Conservation (phyloP, 2,329 filamentous ascomycete genomes). For the Fusarium chaquense region DNA sequence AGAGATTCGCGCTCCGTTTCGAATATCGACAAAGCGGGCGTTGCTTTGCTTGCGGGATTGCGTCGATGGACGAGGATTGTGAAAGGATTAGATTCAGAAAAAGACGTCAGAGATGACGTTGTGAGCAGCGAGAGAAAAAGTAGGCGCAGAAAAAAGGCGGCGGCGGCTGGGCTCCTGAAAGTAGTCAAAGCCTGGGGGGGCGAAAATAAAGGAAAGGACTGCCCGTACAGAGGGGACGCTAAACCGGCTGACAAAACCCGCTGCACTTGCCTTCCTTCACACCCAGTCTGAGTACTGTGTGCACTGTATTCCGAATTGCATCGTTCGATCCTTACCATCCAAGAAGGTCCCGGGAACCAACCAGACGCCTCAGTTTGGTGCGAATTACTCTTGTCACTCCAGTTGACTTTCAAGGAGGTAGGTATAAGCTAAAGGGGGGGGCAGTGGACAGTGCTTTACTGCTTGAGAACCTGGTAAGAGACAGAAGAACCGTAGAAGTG, state of each 20-base stretch:
- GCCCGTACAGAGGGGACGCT: slow-evolving; percentile 25
- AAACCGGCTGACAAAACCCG: slow-evolving; percentile 41
- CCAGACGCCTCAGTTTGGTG: slow-evolving; percentile 9
- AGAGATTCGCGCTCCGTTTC: slow-evolving; percentile 40
- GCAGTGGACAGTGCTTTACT: slow-evolving; percentile 13
- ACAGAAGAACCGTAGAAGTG: slow-evolving; percentile 26
- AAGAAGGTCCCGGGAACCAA: slow-evolving; percentile 34
- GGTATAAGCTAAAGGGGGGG: background rate
- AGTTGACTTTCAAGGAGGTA: slow-evolving; percentile 8
- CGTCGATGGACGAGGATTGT: slow-evolving; percentile 51
- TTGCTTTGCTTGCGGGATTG: slow-evolving; percentile 49
- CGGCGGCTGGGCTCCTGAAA: slow-evolving; percentile 50
- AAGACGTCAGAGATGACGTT: slow-evolving; percentile 65
- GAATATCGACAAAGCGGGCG: slow-evolving; percentile 44
- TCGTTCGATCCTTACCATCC: slow-evolving; percentile 46
- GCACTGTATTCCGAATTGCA: slow-evolving; percentile 44
- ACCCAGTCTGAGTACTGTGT: slow-evolving; percentile 13
- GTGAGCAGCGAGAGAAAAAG: slow-evolving; percentile 52
- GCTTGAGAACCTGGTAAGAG: slow-evolving; percentile 14
- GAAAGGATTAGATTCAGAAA: slow-evolving; percentile 55
- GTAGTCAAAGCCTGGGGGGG: slow-evolving; percentile 37
- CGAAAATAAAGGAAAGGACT: slow-evolving; percentile 36
- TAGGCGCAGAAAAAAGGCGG: slow-evolving; percentile 53
- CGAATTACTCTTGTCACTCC: slow-evolving; percentile 21
- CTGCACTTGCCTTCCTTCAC: background rate